Conservation (phyloP, 2,329 filamentous ascomycete genomes). For the Fusarium equiseti region DNA sequence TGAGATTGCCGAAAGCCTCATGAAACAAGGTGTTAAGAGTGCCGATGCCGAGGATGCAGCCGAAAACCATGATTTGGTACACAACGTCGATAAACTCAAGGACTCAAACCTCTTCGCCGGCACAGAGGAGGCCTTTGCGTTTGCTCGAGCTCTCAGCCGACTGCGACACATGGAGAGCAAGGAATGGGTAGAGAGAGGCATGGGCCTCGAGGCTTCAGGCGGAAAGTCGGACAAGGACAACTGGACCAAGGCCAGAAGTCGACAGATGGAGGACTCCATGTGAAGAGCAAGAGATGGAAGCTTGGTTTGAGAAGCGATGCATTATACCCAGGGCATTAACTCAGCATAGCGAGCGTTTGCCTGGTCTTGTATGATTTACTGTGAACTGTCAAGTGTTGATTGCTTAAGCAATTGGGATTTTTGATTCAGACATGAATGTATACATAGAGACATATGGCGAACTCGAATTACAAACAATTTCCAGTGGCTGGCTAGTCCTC, state of each 20-base stretch:
- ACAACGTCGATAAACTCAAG: slow-evolving; percentile 87
- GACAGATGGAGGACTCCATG: slow-evolving; percentile 77
- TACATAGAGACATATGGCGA: slow-evolving; percentile 14
- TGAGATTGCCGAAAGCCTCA: slow-evolving; percentile 71
- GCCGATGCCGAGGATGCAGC: slow-evolving; percentile 71
- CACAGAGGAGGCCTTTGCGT: slow-evolving; percentile 96
- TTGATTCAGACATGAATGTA: slow-evolving; percentile 25
- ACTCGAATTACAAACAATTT: neutral
- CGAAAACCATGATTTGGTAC: slow-evolving; percentile 83
- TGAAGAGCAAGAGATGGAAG: slow-evolving; percentile 48
- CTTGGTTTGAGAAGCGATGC: slow-evolving; percentile 31
- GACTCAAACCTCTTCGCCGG: slow-evolving; percentile 89
- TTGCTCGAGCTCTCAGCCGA: slow-evolving; percentile 86
- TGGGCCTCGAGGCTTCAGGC: slow-evolving; percentile 73
- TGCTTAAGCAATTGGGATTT: slow-evolving; percentile 16
- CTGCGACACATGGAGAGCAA: slow-evolving; percentile 92
- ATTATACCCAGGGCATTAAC: slow-evolving; percentile 49
- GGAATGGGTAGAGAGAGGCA: slow-evolving; percentile 92
- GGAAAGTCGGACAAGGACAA: slow-evolving; percentile 74
- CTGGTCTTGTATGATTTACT: slow-evolving; percentile 43
- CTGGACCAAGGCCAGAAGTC: slow-evolving; percentile 74
- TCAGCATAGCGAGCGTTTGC: slow-evolving; percentile 47
- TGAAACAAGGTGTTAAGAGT: slow-evolving; percentile 61
- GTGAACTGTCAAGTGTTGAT: slow-evolving; percentile 29
- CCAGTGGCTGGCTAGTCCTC: neutral